A percentile compares a stretch with the other conserved stretches of the same genome.
Evolutionary conservation across 768 basidiomycete species (phyloP).

Genomic region (Auriscalpium orientale): DNA sequence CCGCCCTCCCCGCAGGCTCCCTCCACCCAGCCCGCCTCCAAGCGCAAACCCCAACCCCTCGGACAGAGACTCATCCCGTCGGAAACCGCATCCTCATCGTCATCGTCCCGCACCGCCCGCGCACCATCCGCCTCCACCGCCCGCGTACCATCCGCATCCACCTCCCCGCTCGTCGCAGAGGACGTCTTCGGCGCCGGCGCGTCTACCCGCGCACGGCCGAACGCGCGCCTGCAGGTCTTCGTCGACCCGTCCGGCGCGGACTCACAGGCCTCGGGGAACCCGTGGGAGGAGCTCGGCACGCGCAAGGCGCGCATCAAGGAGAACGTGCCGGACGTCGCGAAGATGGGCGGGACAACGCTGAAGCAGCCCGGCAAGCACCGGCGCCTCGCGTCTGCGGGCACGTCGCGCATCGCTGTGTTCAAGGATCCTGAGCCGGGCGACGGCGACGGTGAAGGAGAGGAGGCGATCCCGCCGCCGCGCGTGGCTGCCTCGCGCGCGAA

Average conservation of each 20-base stretch:
- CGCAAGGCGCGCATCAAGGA: constrained; percentile 76
- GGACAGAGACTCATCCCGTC: too few species aligned
- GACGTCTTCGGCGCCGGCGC: constrained; percentile 26
- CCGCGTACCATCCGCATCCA: too few species aligned
- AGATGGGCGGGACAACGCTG: constrained; percentile 58
- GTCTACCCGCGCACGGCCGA: constrained; percentile 33
- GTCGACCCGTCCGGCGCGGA: constrained; percentile 58
- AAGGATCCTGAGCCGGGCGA: constrained; percentile 48
- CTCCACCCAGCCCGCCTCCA: constrained; percentile 25
- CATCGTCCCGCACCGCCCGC: constrained; percentile 12
- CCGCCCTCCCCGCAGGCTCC: constrained; percentile 26
- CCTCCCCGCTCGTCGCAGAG: constrained; percentile 13
- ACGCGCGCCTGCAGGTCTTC: constrained; percentile 59
- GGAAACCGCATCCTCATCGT: not conserved
- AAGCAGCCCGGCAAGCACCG: constrained; percentile 53
- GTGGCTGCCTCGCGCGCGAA: constrained; percentile 21
- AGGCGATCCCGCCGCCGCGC: constrained; percentile 28
- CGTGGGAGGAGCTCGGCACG: constrained; percentile 70
- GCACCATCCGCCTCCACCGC: constrained; percentile 20
- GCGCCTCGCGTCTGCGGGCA: constrained; percentile 38
- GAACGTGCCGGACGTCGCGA: constrained; percentile 64
- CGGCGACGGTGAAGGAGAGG: not conserved
- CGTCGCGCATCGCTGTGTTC: constrained; percentile 59
- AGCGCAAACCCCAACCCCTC: constrained; percentile 36
- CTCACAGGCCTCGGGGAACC: constrained; percentile 32